phyloP scores from a whole-genome alignment of 805 yeast genomes.

The Wickerhamiella australiensis region DNA sequence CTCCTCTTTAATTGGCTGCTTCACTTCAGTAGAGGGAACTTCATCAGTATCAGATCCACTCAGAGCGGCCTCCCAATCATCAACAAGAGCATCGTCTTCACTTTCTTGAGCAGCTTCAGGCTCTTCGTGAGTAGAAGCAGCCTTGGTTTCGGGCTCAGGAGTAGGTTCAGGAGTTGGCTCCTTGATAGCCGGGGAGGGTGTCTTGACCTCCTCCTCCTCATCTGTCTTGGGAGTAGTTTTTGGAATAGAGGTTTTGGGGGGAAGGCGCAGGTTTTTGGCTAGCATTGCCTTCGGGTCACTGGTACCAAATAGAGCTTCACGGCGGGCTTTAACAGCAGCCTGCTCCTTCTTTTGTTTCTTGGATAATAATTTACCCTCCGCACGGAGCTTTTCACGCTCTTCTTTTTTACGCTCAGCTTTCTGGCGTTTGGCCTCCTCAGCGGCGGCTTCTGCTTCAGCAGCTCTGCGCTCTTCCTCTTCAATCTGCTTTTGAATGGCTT shows the following conservation, averaged over 20 bases:
- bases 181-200: conserved; percentile 12
- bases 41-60: too few species aligned
- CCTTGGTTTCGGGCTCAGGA: conserved; percentile 39
- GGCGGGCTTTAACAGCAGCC: conserved; percentile 60
- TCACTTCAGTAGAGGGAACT: background rate
- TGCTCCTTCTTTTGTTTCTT: conserved; percentile 93
- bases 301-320: conserved; percentile 28
- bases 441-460: conserved; percentile 52
- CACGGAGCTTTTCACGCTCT: conserved; percentile 82
- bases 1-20: background rate
- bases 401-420: conserved; percentile 82
- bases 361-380: conserved; percentile 88
- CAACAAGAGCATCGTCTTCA: conserved; percentile 26
- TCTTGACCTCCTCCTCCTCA: conserved; percentile 18
- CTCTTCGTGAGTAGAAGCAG: conserved; percentile 17
- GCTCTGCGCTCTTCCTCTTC: conserved; percentile 38
- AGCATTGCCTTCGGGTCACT: conserved; percentile 3
- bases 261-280: conserved; percentile 18
- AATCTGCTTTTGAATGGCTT: conserved; percentile 44
- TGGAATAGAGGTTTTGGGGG: conserved; percentile 24
- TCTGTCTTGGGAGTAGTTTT: conserved; percentile 20
- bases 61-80: conserved; percentile 22
- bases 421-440: conserved; percentile 40
- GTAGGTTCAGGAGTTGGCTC: conserved; percentile 21
- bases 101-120: conserved; percentile 16